Evolutionary conservation across 371 early-diverging fungal genomes (phyloP).

Genomic region (Rhizopus stolonifer): DNA sequence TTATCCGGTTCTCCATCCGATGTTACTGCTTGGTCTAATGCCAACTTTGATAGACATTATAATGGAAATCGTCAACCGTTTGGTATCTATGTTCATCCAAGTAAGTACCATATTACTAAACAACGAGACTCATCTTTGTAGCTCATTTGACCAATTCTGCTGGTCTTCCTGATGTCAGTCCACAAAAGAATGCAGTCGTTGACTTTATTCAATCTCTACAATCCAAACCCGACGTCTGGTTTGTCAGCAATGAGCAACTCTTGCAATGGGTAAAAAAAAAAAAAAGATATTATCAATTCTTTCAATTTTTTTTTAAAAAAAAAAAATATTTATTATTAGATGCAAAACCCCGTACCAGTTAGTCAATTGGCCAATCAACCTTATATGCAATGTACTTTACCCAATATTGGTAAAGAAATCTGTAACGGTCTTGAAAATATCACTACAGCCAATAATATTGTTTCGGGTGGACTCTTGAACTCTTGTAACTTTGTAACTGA

Average conservation of each 20-base stretch:
- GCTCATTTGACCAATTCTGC: slow-evolving; percentile 47
- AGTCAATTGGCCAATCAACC: slow-evolving; percentile 53
- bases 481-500: slow-evolving; percentile 57
- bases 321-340: too few species aligned
- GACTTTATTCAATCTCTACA: slow-evolving; percentile 50
- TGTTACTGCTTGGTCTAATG: slow-evolving; percentile 53
- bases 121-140: too few species aligned
- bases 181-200: slow-evolving; percentile 38
- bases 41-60: slow-evolving; percentile 67
- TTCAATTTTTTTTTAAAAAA: neutral
- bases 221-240: slow-evolving; percentile 63
- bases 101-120: slow-evolving; percentile 19
- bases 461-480: slow-evolving; percentile 46
- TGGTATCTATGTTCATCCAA: slow-evolving; percentile 63
- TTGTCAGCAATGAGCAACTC: slow-evolving; percentile 66
- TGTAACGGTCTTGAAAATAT: slow-evolving; percentile 71
- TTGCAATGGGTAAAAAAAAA: slow-evolving; percentile 52
- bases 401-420: slow-evolving; percentile 68
- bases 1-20: slow-evolving; percentile 51
- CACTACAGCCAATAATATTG: slow-evolving; percentile 39
- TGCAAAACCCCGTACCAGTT: slow-evolving; percentile 70
- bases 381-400: slow-evolving; percentile 61
- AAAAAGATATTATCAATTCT: neutral
- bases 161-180: slow-evolving; percentile 37
- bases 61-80: slow-evolving; percentile 67